phyloP scores from a whole-genome alignment of 2,329 filamentous ascomycete genomes.

The Hortaea sp. region DNA sequence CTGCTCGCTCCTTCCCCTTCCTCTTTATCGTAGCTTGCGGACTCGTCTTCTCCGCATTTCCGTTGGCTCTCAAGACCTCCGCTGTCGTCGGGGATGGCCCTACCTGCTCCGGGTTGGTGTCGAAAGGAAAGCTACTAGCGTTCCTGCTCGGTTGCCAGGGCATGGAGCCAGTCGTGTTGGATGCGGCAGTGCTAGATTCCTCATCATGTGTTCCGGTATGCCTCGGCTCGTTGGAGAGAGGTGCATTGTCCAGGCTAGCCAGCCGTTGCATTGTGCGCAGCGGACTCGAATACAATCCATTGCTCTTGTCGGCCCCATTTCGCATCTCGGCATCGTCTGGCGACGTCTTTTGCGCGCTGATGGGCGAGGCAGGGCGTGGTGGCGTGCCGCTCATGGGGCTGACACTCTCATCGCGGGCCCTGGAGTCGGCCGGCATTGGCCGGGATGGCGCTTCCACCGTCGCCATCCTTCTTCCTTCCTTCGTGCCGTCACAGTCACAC shows the following conservation, averaged over 20 bases:
- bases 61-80: not conserved
- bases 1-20: slow-evolving; percentile 1
- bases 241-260: slow-evolving; percentile 3
- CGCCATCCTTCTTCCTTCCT: not conserved
- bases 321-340: slow-evolving; percentile 3
- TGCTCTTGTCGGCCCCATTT: not conserved
- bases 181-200: not conserved
- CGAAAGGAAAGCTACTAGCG: slow-evolving; percentile 8
- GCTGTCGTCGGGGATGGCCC: slow-evolving; percentile 6
- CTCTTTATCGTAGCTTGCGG: not conserved
- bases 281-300: slow-evolving; percentile 4
- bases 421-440: not conserved
- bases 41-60: not conserved
- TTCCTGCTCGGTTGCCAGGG: slow-evolving; percentile 2
- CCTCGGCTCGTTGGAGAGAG: not conserved
- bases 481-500: not conserved
- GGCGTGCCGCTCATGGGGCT: not conserved
- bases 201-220: not conserved
- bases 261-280: slow-evolving; percentile 3
- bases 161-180: not conserved
- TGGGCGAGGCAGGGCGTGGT: not conserved
- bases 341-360: not conserved
- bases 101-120: slow-evolving; percentile 2
- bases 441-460: not conserved
- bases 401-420: not conserved